phyloP scores from a whole-genome alignment of 768 basidiomycete genomes.

The Neoboletus subvelutipes region DNA sequence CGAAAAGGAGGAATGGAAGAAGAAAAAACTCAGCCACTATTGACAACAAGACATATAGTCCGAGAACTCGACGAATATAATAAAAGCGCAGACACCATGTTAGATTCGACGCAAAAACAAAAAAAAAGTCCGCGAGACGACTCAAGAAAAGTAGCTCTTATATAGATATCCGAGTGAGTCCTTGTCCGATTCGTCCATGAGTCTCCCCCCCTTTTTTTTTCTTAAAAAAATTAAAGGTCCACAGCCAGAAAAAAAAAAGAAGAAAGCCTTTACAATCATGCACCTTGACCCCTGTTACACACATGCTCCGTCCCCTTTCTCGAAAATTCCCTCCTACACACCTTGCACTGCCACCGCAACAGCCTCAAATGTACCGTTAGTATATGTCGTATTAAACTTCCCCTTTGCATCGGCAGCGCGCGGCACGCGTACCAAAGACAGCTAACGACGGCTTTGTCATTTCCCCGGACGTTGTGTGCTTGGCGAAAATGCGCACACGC shows the following conservation, averaged over 20 bases:
- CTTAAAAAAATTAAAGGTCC: neutral
- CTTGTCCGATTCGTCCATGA: neutral
- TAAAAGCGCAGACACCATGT: too few relatives aligned
- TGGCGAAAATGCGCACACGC: constrained; percentile 15
- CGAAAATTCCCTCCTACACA: constrained; percentile 16
- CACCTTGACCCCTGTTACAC: neutral
- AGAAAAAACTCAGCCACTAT: neutral
- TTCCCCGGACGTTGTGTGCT: constrained; percentile 18
- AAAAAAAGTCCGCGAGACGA: too few relatives aligned
- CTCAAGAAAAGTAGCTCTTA: too few relatives aligned
- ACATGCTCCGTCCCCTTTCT: constrained; percentile 17
- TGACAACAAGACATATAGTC: neutral
- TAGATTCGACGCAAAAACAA: too few relatives aligned
- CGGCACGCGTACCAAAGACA: constrained; percentile 16
- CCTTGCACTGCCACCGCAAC: constrained; percentile 18
- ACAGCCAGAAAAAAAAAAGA: neutral
- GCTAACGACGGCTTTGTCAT: constrained; percentile 11
- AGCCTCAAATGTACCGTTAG: constrained; percentile 18
- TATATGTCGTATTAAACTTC: constrained; percentile 19
- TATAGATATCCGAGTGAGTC: neutral
- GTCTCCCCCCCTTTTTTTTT: neutral
- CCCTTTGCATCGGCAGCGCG: constrained; percentile 23
- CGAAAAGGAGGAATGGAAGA: too few relatives aligned
- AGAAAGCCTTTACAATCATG: neutral
- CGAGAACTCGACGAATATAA: neutral